Evolutionary conservation across 163 green algal species (phyloP).

Genomic region (Scenedesmus sp.): DNA sequence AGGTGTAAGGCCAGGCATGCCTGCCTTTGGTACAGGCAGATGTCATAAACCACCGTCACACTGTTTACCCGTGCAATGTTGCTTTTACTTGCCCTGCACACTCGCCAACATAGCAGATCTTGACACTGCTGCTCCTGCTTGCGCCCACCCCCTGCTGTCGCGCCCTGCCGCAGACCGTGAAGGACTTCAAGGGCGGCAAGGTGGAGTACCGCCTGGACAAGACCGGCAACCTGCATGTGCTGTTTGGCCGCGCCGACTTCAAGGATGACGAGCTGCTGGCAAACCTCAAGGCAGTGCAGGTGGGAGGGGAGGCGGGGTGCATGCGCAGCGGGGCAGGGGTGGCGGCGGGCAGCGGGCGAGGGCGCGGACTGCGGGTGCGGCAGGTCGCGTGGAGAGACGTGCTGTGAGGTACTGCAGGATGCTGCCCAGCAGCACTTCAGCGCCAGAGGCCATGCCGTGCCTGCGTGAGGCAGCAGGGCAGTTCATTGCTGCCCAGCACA

Average conservation of each 20-base stretch:
- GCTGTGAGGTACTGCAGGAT: not conserved
- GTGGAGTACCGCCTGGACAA: conserved; percentile 99
- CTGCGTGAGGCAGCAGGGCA: too few species aligned
- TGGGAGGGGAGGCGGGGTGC: conserved; percentile 47
- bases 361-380: not conserved
- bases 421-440: not conserved
- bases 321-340: too few species aligned
- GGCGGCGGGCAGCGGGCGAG: not conserved
- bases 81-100: too few species aligned
- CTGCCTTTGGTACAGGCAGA: not conserved
- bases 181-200: conserved; percentile 99
- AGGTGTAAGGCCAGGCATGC: not conserved
- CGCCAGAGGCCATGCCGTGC: too few species aligned
- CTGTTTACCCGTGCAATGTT: too few species aligned
- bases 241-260: conserved; percentile 96
- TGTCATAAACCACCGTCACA: not conserved
- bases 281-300: conserved; percentile 97
- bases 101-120: too few species aligned
- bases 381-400: too few species aligned
- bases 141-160: not conserved
- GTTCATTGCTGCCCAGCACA: too few species aligned
- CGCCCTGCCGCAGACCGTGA: conserved; percentile 86
- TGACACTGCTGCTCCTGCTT: not conserved
- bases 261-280: conserved; percentile 87
- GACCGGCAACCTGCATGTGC: conserved; percentile 97